A percentile compares a stretch with the other conserved stretches of the same genome.
Conservation (phyloP, 257 asterid genomes). For the Ilex asprella region DNA sequence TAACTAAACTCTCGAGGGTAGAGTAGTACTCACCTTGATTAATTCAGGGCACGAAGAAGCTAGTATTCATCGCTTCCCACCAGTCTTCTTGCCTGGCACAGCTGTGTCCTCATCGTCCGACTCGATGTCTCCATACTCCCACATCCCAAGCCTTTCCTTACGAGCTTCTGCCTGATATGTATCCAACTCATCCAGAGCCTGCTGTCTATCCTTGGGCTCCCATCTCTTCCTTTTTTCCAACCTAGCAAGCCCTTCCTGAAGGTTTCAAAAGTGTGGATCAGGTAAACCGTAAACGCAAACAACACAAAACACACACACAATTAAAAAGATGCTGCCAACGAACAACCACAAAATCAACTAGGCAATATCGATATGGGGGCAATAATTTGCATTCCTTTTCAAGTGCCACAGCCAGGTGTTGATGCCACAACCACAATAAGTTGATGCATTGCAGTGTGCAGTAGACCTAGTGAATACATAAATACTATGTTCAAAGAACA, state of each 20-base stretch:
- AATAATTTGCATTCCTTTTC: no score
- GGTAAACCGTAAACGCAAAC: neutral
- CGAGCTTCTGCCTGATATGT: constrained; percentile 75
- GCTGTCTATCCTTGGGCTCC: constrained; percentile 59
- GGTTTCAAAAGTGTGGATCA: neutral
- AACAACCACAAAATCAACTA: no score
- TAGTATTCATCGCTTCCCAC: constrained; percentile 61
- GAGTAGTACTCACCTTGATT: neutral
- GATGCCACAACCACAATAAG: no score
- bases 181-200: constrained; percentile 66
- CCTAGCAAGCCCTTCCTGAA: constrained; percentile 91
- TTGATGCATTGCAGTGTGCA: neutral
- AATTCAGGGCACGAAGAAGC: constrained; percentile 33
- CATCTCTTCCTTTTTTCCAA: constrained; percentile 86
- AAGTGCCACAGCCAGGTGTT: neutral
- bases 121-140: constrained; percentile 96
- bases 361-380: no score
- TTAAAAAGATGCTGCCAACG: no score
- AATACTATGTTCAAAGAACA: no score
- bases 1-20: constrained; percentile 10
- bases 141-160: constrained; percentile 63
- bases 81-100: constrained; percentile 60
- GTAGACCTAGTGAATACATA: neutral
- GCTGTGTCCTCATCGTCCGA: constrained; percentile 82
- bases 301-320: no score